phyloP scores from a whole-genome alignment of 805 yeast species.

The Pichia nanzhaoensis region DNA sequence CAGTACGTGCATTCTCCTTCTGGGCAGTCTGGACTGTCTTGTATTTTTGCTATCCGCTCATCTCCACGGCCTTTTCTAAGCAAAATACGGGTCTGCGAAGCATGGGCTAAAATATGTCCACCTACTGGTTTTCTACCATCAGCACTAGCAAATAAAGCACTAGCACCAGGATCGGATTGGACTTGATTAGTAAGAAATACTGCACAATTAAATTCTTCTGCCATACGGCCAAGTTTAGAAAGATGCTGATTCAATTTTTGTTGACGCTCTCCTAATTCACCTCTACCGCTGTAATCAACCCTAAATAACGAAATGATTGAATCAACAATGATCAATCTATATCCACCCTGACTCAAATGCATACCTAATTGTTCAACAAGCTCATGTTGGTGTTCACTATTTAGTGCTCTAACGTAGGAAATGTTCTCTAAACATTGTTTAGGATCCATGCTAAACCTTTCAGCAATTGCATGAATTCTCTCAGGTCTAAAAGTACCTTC shows the following conservation, averaged over 20 bases:
- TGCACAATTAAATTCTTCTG: constrained; percentile 75
- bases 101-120: constrained; percentile 77
- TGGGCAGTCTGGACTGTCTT: constrained; percentile 78
- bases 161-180: constrained; percentile 80
- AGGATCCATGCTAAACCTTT: constrained; percentile 60
- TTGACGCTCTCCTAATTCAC: constrained; percentile 71
- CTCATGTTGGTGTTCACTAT: constrained; percentile 76
- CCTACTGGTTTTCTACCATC: constrained; percentile 84
- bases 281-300: constrained; percentile 74
- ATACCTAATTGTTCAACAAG: constrained; percentile 59
- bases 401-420: constrained; percentile 56
- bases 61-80: constrained; percentile 73
- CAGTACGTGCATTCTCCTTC: constrained; percentile 73
- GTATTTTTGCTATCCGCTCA: constrained; percentile 71
- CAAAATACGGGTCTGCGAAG: constrained; percentile 69
- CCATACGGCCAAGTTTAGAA: constrained; percentile 47
- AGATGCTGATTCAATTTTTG: constrained; percentile 57
- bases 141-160: constrained; percentile 69
- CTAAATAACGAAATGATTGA: constrained; percentile 76
- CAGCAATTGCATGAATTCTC: constrained; percentile 56
- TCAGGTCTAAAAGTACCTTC: constrained; percentile 81
- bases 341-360: constrained; percentile 61
- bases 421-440: constrained; percentile 62
- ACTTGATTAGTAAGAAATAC: constrained; percentile 73
- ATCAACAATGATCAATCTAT: constrained; percentile 55